Conservation (phyloP, 176 grass and related monocot genomes). For the Puya raimondii region DNA sequence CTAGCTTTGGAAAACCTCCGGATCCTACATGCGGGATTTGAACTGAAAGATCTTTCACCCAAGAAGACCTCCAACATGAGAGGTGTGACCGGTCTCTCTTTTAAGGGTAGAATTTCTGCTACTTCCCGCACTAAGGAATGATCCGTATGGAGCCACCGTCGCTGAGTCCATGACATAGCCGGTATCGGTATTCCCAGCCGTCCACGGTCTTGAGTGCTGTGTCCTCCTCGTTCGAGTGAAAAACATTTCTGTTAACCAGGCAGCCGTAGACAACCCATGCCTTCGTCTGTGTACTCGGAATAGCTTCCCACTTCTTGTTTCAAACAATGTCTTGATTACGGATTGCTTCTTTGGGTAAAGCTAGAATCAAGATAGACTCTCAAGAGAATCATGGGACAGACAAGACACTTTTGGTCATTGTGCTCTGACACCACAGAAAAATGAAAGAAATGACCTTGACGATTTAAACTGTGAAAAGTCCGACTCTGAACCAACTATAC, state of each 20-base stretch:
- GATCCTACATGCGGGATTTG: background rate
- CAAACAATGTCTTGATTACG: slow-evolving; percentile 1
- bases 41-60: no score
- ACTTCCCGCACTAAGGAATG: background rate
- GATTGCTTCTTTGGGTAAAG: background rate
- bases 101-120: background rate
- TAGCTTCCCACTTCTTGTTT: slow-evolving; percentile 4
- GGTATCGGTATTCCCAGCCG: slow-evolving; percentile 4
- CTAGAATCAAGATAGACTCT: no score
- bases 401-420: no score
- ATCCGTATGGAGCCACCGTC: background rate
- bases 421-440: no score
- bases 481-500: no score
- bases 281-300: slow-evolving; percentile 10
- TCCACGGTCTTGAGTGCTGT: slow-evolving; percentile 8
- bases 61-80: no score
- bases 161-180: slow-evolving; percentile 6
- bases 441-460: no score
- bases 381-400: no score
- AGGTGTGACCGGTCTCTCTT: background rate
- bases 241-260: background rate
- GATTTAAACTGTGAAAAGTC: no score
- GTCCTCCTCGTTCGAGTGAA: slow-evolving; percentile 3
- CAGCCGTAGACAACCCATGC: slow-evolving; percentile 12
- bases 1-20: background rate